Conservation (phyloP, 2,329 filamentous ascomycete species). For the Polychaeton citri region DNA sequence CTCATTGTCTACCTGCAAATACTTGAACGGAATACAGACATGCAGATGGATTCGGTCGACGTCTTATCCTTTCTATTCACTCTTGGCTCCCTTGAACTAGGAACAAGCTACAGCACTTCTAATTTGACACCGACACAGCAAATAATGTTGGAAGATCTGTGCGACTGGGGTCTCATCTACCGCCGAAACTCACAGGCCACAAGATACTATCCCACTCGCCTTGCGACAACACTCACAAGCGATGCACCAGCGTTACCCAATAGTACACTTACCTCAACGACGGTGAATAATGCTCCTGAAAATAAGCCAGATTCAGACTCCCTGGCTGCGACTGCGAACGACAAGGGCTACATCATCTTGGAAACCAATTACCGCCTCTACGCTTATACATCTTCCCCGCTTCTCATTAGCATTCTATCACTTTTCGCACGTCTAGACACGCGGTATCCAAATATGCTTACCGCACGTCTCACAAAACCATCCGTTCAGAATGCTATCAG, state of each 20-base stretch:
- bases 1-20: slow-evolving; percentile 68
- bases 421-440: slow-evolving; percentile 81
- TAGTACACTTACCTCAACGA: slow-evolving; percentile 52
- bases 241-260: slow-evolving; percentile 60
- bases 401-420: slow-evolving; percentile 86
- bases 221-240: slow-evolving; percentile 83
- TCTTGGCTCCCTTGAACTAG: slow-evolving; percentile 82
- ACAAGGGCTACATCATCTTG: slow-evolving; percentile 78
- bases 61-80: slow-evolving; percentile 95
- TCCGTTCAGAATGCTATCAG: slow-evolving; percentile 79
- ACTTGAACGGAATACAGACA: slow-evolving; percentile 51
- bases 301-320: slow-evolving; percentile 12
- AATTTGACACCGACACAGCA: slow-evolving; percentile 69
- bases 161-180: slow-evolving; percentile 89
- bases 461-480: slow-evolving; percentile 76
- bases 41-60: slow-evolving; percentile 76
- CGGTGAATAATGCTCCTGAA: slow-evolving; percentile 31
- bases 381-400: slow-evolving; percentile 84
- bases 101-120: slow-evolving; percentile 76
- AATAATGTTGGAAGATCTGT: slow-evolving; percentile 79
- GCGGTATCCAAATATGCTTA: slow-evolving; percentile 88
- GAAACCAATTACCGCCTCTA: slow-evolving; percentile 98
- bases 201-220: slow-evolving; percentile 74
- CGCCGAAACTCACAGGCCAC: slow-evolving; percentile 29
- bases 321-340: slow-evolving; percentile 24